Evolutionary conservation across 768 basidiomycete species (phyloP).

Genomic region (Candolleomyces efflorescens): DNA sequence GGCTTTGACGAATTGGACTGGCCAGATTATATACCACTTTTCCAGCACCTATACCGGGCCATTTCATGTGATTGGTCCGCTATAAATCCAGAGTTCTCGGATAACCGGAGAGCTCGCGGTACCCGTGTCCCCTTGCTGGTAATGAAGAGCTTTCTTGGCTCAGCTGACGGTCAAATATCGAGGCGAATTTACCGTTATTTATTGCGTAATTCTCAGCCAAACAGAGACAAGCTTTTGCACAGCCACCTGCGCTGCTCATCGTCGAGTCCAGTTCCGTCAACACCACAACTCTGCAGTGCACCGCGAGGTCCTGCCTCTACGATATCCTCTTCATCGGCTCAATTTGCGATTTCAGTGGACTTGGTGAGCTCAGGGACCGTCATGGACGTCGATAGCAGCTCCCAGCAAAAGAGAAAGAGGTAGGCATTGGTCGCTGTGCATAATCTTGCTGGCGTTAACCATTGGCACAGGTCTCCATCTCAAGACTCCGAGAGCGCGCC

Average conservation of each 20-base stretch:
- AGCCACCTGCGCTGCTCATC: neutral
- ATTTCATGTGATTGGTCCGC: conserved; percentile 11
- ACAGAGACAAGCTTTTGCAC: neutral
- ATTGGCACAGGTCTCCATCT: conserved; percentile 42
- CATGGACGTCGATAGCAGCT: conserved; percentile 20
- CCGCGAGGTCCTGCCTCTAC: neutral
- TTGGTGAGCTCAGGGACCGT: neutral
- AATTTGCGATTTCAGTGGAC: neutral
- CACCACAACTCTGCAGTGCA: neutral
- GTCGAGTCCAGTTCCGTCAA: neutral
- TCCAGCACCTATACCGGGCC: neutral
- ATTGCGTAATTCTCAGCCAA: neutral
- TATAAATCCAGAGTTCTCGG: neutral
- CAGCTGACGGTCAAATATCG: neutral
- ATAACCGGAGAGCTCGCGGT: neutral
- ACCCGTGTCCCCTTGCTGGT: neutral
- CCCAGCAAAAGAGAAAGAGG: conserved; percentile 49
- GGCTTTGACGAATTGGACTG: neutral
- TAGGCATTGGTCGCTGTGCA: conserved; percentile 13
- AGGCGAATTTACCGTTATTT: neutral
- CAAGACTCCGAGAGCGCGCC: conserved; percentile 37
- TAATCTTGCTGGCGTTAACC: neutral
- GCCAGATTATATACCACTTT: neutral
- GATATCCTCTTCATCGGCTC: neutral
- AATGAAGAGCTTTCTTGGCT: too few species aligned